phyloP scores from a whole-genome alignment of 2,329 filamentous ascomycete species.

The Leptographium galeiforme region DNA sequence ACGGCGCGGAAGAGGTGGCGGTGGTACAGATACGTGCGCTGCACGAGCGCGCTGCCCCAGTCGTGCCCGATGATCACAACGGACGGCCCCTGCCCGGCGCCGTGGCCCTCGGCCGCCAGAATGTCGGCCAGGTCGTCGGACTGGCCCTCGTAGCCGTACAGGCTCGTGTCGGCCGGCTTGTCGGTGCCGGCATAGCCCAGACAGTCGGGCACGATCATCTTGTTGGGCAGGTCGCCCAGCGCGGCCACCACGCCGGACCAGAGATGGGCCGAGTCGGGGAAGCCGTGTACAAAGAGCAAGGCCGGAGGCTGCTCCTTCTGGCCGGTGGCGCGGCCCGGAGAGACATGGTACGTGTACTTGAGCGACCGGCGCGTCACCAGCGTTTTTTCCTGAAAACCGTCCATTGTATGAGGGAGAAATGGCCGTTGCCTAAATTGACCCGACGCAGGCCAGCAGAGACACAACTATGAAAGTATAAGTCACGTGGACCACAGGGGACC shows the following conservation, averaged over 20 bases:
- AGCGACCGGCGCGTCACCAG: conserved; percentile 17
- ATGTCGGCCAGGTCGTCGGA: conserved; percentile 25
- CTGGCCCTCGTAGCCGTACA: conserved; percentile 24
- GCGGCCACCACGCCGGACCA: conserved; percentile 25
- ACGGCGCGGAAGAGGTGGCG: conserved; percentile 26
- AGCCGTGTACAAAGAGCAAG: conserved; percentile 33
- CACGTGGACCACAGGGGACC: no score
- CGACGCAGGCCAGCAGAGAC: no score
- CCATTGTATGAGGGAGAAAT: conserved; percentile 8
- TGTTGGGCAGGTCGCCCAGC: conserved; percentile 18
- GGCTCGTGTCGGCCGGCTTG: conserved; percentile 23
- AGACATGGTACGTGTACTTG: conserved; percentile 27
- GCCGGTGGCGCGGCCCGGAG: neutral
- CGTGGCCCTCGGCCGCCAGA: conserved; percentile 12
- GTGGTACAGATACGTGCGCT: conserved; percentile 27
- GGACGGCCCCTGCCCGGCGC: no score
- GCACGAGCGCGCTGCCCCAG: conserved; percentile 28
- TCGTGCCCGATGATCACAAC: conserved; percentile 34
- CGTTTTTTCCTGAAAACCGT: conserved; percentile 16
- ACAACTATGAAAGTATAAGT: no score
- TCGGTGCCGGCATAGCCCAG: conserved; percentile 26
- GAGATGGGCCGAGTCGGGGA: conserved; percentile 30
- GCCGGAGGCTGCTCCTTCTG: conserved; percentile 12
- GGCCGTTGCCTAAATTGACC: no score
- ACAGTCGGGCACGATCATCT: conserved; percentile 23